A percentile compares a stretch with the other conserved stretches of the same genome.
These are phyloP conservation scores for Xerocomellus dryophilus DNA, from an alignment of 768 basidiomycete genomes.

Conservation along the genomic window DNA sequence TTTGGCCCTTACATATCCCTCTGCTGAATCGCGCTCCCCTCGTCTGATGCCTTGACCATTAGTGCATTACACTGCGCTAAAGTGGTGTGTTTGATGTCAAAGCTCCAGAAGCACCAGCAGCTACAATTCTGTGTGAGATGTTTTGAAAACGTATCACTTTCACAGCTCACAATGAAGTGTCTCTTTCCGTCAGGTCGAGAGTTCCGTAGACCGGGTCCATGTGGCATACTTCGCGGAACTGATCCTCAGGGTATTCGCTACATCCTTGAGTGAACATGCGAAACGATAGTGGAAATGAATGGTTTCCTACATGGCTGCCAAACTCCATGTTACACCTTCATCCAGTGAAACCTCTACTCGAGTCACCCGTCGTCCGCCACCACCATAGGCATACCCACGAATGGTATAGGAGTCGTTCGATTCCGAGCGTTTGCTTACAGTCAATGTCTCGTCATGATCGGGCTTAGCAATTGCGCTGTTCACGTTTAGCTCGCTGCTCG, in stretches of 20 bases:
- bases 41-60: conserved; percentile 55
- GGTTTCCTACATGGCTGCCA: conserved; percentile 37
- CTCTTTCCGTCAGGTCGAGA: conserved; percentile 46
- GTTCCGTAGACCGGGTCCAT: conserved; percentile 44
- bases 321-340: conserved; percentile 47
- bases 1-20: conserved; percentile 44
- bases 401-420: conserved; percentile 35
- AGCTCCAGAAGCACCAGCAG: conserved; percentile 63
- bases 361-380: conserved; percentile 55
- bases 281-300: neutral
- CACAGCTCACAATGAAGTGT: conserved; percentile 44
- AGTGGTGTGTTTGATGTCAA: conserved; percentile 34
- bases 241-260: conserved; percentile 50
- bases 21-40: conserved; percentile 47
- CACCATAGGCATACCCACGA: conserved; percentile 60
- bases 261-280: neutral
- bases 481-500: conserved; percentile 53
- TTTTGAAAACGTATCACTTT: neutral
- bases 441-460: conserved; percentile 48
- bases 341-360: conserved; percentile 59
- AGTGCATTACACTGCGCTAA: conserved; percentile 39
- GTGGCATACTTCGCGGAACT: conserved; percentile 39
- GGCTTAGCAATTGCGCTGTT: conserved; percentile 58
- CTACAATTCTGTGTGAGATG: neutral
- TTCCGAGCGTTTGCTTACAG: conserved; percentile 5